phyloP scores from a whole-genome alignment of 306 rosid genomes.

The Prunus campanulata region DNA sequence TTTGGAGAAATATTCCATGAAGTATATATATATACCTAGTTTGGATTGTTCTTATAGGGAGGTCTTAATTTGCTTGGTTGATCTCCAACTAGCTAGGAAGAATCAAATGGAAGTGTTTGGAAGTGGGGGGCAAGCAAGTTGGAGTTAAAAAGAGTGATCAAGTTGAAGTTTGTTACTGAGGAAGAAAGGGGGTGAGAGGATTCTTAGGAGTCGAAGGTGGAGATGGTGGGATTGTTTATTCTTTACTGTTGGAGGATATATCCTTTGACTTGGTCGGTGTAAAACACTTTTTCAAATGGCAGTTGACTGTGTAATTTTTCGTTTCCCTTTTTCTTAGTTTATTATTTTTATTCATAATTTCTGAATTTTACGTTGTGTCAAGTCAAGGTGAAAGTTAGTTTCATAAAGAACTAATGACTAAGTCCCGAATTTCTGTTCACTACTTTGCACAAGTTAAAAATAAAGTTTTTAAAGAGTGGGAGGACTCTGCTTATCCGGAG shows the following conservation, averaged over 20 bases:
- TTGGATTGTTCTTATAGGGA: neutral
- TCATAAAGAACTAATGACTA: no score
- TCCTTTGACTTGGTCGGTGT: neutral
- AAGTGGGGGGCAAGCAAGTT: neutral
- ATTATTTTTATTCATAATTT: neutral
- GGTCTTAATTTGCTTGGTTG: neutral
- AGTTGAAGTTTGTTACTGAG: constrained; percentile 31
- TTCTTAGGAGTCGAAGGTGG: constrained; percentile 43
- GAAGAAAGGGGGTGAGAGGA: constrained; percentile 18
- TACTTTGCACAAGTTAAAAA: no score
- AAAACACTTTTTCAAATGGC: neutral
- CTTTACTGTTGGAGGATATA: neutral
- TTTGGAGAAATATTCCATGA: constrained; percentile 21
- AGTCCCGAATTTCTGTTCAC: no score
- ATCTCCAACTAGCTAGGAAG: neutral
- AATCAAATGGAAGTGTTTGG: neutral
- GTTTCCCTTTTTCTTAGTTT: no score
- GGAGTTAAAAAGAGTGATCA: neutral
- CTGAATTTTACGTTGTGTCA: no score
- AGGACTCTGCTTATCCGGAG: no score
- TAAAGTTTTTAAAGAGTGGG: no score
- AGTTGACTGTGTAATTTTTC: neutral
- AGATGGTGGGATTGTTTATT: constrained; percentile 26
- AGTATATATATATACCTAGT: neutral
- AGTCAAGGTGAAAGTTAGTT: no score